phyloP scores from a whole-genome alignment of 2,329 filamentous ascomycete species.

The Aspergillus puulaauensis region DNA sequence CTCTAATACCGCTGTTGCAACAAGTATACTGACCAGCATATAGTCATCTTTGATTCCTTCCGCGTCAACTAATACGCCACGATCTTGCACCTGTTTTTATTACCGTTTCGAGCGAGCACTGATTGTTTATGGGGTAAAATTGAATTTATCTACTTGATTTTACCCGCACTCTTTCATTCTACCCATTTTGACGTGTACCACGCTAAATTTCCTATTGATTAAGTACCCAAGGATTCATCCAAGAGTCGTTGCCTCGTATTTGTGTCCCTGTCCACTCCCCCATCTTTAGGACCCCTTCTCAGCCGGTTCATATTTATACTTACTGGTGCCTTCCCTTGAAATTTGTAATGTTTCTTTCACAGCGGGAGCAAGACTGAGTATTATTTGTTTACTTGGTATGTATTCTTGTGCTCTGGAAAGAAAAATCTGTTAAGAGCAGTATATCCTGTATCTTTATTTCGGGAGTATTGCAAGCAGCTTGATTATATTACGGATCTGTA shows the following conservation, averaged over 20 bases:
- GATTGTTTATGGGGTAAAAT: constrained; percentile 23
- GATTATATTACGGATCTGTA: neutral
- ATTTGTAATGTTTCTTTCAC: neutral
- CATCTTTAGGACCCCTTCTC: too few species aligned
- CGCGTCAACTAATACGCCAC: constrained; percentile 23
- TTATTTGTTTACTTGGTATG: neutral
- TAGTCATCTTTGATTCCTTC: constrained; percentile 29
- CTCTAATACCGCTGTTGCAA: neutral
- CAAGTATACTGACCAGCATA: constrained; percentile 11
- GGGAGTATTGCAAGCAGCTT: neutral
- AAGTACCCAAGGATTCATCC: too few species aligned
- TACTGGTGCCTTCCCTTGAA: neutral
- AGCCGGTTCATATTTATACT: too few species aligned
- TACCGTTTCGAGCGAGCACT: constrained; percentile 23
- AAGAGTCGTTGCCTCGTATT: too few species aligned
- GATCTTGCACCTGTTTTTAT: constrained; percentile 19
- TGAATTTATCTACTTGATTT: neutral
- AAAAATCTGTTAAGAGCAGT: neutral
- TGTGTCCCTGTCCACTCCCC: too few species aligned
- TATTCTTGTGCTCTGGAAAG: neutral
- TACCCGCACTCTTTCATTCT: too few species aligned
- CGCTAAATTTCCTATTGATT: too few species aligned
- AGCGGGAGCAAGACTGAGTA: neutral
- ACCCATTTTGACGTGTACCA: too few species aligned
- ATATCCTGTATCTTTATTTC: neutral